These are phyloP conservation scores for Phytopythium kandeliae DNA, from an alignment of 352 stramenopile genomes.

Conservation along the genomic window DNA sequence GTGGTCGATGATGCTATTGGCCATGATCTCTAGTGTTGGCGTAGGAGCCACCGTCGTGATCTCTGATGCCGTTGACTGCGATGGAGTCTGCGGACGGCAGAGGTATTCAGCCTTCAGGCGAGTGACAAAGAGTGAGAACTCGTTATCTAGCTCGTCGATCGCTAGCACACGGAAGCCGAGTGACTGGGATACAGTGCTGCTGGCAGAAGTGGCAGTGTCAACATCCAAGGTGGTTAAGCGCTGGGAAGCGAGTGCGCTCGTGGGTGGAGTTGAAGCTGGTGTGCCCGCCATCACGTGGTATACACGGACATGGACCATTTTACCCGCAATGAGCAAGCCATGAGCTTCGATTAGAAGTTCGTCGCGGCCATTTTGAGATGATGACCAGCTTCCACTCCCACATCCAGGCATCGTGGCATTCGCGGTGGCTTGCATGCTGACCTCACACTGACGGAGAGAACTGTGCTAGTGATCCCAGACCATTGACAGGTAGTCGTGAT, in stretches of 20 bases:
- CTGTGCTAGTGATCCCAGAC: neutral
- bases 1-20: slow-evolving; percentile 39
- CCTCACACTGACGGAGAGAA: too few species aligned
- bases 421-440: neutral
- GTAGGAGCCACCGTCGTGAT: neutral
- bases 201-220: neutral
- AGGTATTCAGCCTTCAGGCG: slow-evolving; percentile 41
- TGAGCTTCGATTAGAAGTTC: slow-evolving; percentile 30
- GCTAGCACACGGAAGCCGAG: slow-evolving; percentile 43
- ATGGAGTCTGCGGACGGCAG: slow-evolving; percentile 7
- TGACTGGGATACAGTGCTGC: neutral
- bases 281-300: slow-evolving; percentile 16
- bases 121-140: slow-evolving; percentile 53
- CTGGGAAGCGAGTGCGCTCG: neutral
- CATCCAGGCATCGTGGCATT: neutral
- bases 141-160: slow-evolving; percentile 63
- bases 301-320: slow-evolving; percentile 27
- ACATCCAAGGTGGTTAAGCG: neutral
- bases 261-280: neutral
- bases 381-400: neutral
- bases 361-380: slow-evolving; percentile 7
- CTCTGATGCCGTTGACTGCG: neutral
- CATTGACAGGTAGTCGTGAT: neutral
- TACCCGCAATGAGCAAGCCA: slow-evolving; percentile 25
- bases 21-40: slow-evolving; percentile 26